Evolutionary conservation across 139 green algal genomes (phyloP).

Genomic region (Chlorella sp.): DNA sequence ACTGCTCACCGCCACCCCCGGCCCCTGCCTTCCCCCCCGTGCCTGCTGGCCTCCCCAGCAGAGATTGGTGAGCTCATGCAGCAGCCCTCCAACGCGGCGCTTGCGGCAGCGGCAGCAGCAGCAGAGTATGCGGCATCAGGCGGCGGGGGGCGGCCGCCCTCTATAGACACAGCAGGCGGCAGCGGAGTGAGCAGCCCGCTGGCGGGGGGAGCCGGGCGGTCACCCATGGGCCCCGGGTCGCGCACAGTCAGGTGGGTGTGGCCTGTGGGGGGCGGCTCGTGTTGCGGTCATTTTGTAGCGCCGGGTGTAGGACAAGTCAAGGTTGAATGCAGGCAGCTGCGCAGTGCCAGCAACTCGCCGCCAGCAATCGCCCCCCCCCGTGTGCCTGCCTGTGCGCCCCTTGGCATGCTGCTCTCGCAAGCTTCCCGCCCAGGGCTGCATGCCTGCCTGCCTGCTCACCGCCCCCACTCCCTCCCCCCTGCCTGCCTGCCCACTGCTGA

Average conservation of each 20-base stretch:
- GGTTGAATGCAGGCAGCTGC: too few species aligned
- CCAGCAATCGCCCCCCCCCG: too few species aligned
- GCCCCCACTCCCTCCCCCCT: not conserved
- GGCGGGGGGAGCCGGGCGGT: not conserved
- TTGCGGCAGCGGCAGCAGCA: conserved; percentile 10
- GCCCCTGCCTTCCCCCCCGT: not conserved
- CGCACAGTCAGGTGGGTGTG: conserved; percentile 11
- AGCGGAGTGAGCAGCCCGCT: conserved; percentile 4
- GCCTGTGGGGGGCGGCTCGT: too few species aligned
- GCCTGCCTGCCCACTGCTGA: not conserved
- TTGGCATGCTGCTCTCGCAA: not conserved
- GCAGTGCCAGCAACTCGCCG: not conserved
- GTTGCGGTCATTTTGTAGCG: too few species aligned
- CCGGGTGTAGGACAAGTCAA: too few species aligned
- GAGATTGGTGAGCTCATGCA: conserved; percentile 35
- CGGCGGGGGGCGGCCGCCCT: not conserved
- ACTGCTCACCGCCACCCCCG: too few species aligned
- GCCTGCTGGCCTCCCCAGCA: not conserved
- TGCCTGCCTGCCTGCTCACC: not conserved
- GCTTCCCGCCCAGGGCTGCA: not conserved
- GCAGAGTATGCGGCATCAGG: not conserved
- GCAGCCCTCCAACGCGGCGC: conserved; percentile 23
- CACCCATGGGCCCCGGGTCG: conserved; percentile 3
- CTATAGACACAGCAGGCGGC: conserved; percentile 13
- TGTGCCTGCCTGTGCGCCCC: too few species aligned